Base-by-base conservation (phyloP, 2,329 filamentous ascomycete species). In the Colletotrichum gigasporum region DNA sequence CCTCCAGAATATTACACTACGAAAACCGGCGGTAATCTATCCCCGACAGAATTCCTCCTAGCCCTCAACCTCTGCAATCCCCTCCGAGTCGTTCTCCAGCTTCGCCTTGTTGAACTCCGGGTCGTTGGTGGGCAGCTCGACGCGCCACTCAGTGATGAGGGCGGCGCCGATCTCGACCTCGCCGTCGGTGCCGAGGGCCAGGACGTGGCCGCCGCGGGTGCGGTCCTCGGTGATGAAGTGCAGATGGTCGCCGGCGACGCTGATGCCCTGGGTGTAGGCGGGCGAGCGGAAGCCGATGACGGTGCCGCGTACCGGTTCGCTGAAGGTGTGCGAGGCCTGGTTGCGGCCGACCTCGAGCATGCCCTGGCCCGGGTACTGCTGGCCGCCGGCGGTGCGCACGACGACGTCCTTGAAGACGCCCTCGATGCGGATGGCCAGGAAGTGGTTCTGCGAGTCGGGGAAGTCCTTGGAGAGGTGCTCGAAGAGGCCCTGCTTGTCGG, bases 211-310 rank as follows among this genome's bases (percentile, higher is more conserved):
- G 2, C 74, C 75, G 3, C 58, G 64, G 24, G 67, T 66, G 35
- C 71, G 65, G 58, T 77, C 74, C 39, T 72, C 70, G 18, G 59
- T 71, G 65, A 78, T 75, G 47, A 77, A 77, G 47, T 78, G 76
- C 44, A 78, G 35, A 30, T 77, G 75, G 20, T 74, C 70, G 3
- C 75, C 75, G 1, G 73, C 71, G 0, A 77, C 74, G 61, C 74
- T 76, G 24, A 78, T 68, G 8, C 74, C 73, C 68, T 74, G 72
- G 20, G 72, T 68, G 62, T 74, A 77, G 18, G 63, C 67, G 1
- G 76, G 75, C 26, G 70, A 73, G 22, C 73, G 59, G 56, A 78
- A 77, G 6, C 75, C 76, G 4, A 77, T 35, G 2, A 76, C 66
- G 2, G 73, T 73, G 0, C 75, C 75, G 50, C 67, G 68, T 2